Base-by-base conservation (phyloP, 129 eudicot genomes). In the Chrysanthemum lavandulifolium region DNA sequence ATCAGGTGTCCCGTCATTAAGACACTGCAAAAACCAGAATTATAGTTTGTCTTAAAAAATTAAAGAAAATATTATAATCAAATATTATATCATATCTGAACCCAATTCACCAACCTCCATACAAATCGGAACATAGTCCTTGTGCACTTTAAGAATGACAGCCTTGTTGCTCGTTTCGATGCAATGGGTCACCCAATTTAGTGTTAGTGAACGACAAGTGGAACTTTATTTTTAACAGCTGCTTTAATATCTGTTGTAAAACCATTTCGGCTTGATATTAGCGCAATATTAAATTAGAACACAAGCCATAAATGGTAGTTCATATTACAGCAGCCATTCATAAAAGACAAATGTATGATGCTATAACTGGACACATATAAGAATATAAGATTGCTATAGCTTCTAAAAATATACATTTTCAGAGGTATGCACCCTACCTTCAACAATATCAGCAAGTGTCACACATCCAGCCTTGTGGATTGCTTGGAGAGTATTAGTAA, bases 1-100 rank as follows among this genome's bases (percentile, higher is more conserved):
- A 6, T 95, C 99, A 83, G 99, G 99, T 45, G 99, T 95, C 73
- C 99, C 99, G 72, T 95, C 99, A 79, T 95, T 91, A 9, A 95
- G 90, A 81, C 94, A 84, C 99, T 95, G 78, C 36, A 80, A 73
- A n/a, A 81, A 29, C 15, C 36, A 68, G 48, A 79, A 31, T 53
- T 1, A 53, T 53, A 53, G 8, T 13, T 13, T 53, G 8, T 53
- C 52, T 51, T 16, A 63, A 3, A 16, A 31, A 40, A 3, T 33
- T 51, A 11, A 40, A 40, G 0, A 51, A 64, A 12, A 18, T 52
- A 64, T 16, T 47, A 12, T 59, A 27, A 12, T 49, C 13, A 40
- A 75, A 4, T 11, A 65, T n/a, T 36, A 19, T 40, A n/a, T 68
- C 61, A 50, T 36, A 63, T 13, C 54, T 13, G 77, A 49, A 67